Conservation (phyloP, 257 asterid genomes). For the Solanum dulcamara region DNA sequence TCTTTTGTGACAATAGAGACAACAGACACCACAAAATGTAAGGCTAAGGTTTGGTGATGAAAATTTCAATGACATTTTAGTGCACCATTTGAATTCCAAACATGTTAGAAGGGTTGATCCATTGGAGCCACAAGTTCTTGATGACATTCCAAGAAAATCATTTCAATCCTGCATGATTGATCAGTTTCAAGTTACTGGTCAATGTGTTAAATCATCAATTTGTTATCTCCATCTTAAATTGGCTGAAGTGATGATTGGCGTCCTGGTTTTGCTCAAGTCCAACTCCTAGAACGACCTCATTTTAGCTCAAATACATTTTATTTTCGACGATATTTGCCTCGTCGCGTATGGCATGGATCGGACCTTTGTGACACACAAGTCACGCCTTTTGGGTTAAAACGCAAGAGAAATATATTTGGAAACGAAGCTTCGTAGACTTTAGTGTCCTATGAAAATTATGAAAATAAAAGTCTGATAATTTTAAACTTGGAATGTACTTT, state of each 20-base stretch:
- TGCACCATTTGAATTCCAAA: constrained; percentile 26
- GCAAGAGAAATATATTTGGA: constrained; percentile 18
- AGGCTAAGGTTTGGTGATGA: constrained; percentile 40
- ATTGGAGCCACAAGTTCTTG: constrained; percentile 33
- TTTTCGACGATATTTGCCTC: constrained; percentile 43
- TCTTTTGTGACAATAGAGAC: constrained; percentile 30
- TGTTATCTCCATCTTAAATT: constrained; percentile 22
- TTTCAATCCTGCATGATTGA: constrained; percentile 39
- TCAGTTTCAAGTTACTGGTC: constrained; percentile 24
- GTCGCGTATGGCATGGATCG: constrained; percentile 29
- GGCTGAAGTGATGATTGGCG: constrained; percentile 29
- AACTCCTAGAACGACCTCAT: constrained; percentile 6
- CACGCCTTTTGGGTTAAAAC: constrained; percentile 31
- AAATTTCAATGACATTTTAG: constrained; percentile 27
- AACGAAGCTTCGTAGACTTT: background rate
- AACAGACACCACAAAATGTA: constrained; percentile 28
- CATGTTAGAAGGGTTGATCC: constrained; percentile 38
- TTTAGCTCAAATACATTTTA: constrained; percentile 23
- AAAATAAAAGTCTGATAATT: background rate
- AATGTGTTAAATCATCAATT: constrained; percentile 29
- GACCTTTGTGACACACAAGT: constrained; percentile 23
- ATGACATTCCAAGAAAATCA: constrained; percentile 32
- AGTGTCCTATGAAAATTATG: background rate
- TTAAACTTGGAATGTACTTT: background rate
- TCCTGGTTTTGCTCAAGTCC: constrained; percentile 32